Conservation (phyloP, 1,284 basidiomycete species). For the Rhodotorula sp. region DNA sequence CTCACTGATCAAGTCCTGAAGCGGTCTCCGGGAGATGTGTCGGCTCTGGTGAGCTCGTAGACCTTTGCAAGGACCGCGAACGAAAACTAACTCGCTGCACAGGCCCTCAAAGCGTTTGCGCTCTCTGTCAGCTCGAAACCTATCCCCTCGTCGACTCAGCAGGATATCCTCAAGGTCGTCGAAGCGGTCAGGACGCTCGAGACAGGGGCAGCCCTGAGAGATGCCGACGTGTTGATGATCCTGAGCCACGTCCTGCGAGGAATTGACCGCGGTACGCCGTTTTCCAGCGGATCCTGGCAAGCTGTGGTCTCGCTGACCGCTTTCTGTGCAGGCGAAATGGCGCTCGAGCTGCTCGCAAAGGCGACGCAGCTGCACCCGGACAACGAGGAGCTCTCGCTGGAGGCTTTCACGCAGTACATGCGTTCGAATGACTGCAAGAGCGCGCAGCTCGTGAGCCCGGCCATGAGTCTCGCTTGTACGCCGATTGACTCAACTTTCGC, state of each 20-base stretch:
- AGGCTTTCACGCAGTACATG: slow-evolving; percentile 66
- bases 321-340: slow-evolving; percentile 34
- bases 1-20: slow-evolving; percentile 80
- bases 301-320: neutral
- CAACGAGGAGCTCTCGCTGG: slow-evolving; percentile 75
- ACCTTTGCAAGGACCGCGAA: no score
- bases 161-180: slow-evolving; percentile 62
- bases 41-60: slow-evolving; percentile 62
- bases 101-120: slow-evolving; percentile 81
- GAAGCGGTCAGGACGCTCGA: slow-evolving; percentile 56
- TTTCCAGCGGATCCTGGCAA: neutral
- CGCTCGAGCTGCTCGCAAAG: slow-evolving; percentile 45
- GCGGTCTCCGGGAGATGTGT: slow-evolving; percentile 67
- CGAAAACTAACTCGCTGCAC: neutral
- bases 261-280: slow-evolving; percentile 67
- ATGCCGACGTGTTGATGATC: slow-evolving; percentile 49
- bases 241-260: slow-evolving; percentile 60
- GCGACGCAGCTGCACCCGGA: slow-evolving; percentile 60
- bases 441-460: slow-evolving; percentile 45
- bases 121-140: slow-evolving; percentile 70
- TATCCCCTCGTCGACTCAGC: slow-evolving; percentile 60
- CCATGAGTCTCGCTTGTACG: neutral
- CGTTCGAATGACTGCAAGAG: slow-evolving; percentile 40
- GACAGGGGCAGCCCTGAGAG: slow-evolving; percentile 67
- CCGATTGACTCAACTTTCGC: neutral